A percentile compares a stretch with the other conserved stretches of the same genome.
Evolutionary conservation across 495 filamentous ascomycete genomes (phyloP).

Genomic region (Penicillium daleae): DNA sequence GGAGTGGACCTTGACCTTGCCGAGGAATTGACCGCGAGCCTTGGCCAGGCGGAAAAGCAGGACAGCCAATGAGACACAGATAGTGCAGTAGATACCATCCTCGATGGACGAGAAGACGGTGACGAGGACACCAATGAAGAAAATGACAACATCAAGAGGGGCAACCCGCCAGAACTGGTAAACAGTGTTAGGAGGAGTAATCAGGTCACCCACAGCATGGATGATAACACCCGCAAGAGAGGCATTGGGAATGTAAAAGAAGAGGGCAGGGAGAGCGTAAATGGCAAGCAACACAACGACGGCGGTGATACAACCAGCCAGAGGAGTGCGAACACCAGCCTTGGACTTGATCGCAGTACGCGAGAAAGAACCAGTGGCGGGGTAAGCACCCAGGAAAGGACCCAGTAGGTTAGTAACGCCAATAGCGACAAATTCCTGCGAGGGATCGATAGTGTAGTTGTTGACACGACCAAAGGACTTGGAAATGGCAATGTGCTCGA

Average conservation of each 20-base stretch:
- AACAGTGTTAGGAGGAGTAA: constrained; percentile 90
- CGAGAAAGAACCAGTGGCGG: constrained; percentile 95
- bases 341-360: constrained; percentile 98
- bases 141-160: constrained; percentile 87
- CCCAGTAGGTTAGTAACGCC: constrained; percentile 90
- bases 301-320: constrained; percentile 90
- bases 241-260: constrained; percentile 92
- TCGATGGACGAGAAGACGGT: constrained; percentile 90
- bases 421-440: constrained; percentile 95
- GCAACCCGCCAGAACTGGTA: constrained; percentile 97
- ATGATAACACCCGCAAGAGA: constrained; percentile 94
- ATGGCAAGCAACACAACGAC: constrained; percentile 90
- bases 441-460: constrained; percentile 98
- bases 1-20: constrained; percentile 86
- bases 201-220: constrained; percentile 93
- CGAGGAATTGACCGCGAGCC: constrained; percentile 84
- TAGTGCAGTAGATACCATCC: constrained; percentile 87
- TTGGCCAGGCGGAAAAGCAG: constrained; percentile 85
- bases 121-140: constrained; percentile 91
- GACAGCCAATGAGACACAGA: constrained; percentile 73
- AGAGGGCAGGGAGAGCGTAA: constrained; percentile 87
- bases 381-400: constrained; percentile 92
- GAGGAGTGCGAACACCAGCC: constrained; percentile 90
- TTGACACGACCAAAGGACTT: constrained; percentile 97
- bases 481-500: constrained; percentile 96